phyloP scores from a whole-genome alignment of 768 basidiomycete species.

The Panus rudis region DNA sequence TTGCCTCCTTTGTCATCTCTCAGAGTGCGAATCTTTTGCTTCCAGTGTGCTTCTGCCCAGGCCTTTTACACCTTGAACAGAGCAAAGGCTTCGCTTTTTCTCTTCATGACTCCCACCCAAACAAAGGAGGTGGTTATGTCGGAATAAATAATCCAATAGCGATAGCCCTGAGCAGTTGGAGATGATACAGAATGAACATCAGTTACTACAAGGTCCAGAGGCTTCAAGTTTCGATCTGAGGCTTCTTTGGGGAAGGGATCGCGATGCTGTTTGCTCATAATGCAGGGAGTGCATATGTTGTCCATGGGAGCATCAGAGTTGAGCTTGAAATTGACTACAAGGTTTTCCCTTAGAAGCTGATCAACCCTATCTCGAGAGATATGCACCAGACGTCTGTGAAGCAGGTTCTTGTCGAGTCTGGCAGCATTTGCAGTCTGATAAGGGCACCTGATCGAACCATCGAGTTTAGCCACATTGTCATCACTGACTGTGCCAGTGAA shows the following conservation, averaged over 20 bases:
- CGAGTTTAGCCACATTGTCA: not conserved
- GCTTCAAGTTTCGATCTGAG: not conserved
- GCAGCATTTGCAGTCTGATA: not conserved
- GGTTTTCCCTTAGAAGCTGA: not conserved
- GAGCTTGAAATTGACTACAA: not conserved
- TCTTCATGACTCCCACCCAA: conserved; percentile 8
- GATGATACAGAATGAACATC: not conserved
- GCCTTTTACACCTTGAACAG: conserved; percentile 24
- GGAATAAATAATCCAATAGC: conserved; percentile 6
- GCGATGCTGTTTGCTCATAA: not conserved
- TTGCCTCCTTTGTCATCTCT: conserved; percentile 21
- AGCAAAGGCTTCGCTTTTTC: conserved; percentile 17
- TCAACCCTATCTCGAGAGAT: not conserved
- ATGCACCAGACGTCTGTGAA: not conserved
- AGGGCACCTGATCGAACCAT: too few species aligned
- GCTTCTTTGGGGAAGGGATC: not conserved
- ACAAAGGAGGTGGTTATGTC: conserved; percentile 4
- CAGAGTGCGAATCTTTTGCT: conserved; percentile 11
- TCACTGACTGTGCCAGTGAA: not conserved
- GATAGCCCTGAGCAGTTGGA: conserved; percentile 5
- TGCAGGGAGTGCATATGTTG: not conserved
- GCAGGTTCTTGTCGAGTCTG: not conserved
- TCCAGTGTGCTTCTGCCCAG: conserved; percentile 20
- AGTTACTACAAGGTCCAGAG: not conserved
- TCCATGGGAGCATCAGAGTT: not conserved